A percentile compares a stretch with the other conserved stretches of the same genome.
Conservation (phyloP, 371 early-diverging fungal genomes). For the Zopfochytrium polystomum region DNA sequence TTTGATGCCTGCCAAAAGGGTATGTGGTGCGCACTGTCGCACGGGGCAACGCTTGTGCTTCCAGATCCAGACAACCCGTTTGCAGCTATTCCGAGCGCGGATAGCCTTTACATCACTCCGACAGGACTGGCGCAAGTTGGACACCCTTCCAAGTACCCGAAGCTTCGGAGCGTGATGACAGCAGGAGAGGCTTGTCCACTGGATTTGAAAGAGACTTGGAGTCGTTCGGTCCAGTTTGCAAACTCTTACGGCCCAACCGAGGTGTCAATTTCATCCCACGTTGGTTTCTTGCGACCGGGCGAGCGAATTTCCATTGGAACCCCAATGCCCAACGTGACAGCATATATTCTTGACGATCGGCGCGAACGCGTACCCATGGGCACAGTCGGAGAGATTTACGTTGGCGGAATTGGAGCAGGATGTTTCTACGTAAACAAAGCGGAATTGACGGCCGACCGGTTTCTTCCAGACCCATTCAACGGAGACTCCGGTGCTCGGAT, state of each 20-base stretch:
- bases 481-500: neutral
- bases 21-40: conserved; percentile 19
- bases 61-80: conserved; percentile 13
- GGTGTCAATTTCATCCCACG: conserved; percentile 1
- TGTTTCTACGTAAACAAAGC: conserved; percentile 66
- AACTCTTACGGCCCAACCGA: conserved; percentile 40
- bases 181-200: conserved; percentile 27
- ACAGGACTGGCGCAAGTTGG: conserved; percentile 20
- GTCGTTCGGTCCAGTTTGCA: conserved; percentile 10
- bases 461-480: neutral
- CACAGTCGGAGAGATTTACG: conserved; percentile 23
- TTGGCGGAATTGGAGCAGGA: conserved; percentile 49
- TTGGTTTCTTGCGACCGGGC: neutral
- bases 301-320: conserved; percentile 6
- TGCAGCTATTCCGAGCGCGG: neutral
- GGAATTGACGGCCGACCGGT: conserved; percentile 13
- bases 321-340: conserved; percentile 6
- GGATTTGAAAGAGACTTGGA: conserved; percentile 22
- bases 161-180: conserved; percentile 11
- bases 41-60: conserved; percentile 25
- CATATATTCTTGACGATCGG: conserved; percentile 16
- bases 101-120: conserved; percentile 23
- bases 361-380: conserved; percentile 16
- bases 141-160: conserved; percentile 9
- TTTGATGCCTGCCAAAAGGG: too few relatives aligned